These are phyloP conservation scores for Penicillium verhagenii DNA, from an alignment of 495 filamentous ascomycete genomes.

Conservation along the genomic window DNA sequence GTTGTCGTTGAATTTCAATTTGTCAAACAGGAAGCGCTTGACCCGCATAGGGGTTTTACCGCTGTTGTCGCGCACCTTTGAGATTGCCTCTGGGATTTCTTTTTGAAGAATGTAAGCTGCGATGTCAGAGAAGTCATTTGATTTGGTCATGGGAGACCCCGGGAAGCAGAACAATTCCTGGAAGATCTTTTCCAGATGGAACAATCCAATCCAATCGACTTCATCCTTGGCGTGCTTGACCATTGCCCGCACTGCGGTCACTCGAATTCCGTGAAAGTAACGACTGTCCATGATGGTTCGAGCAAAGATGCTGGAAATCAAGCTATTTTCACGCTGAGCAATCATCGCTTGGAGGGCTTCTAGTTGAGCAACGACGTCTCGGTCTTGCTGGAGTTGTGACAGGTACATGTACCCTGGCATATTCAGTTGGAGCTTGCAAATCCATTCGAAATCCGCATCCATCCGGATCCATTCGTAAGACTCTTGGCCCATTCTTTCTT, in stretches of 20 bases:
- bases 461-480: conserved; percentile 98
- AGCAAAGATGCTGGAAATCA: conserved; percentile 81
- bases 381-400: conserved; percentile 94
- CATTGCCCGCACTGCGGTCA: conserved; percentile 72
- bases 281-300: conserved; percentile 86
- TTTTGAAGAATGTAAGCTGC: conserved; percentile 78
- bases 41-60: conserved; percentile 74
- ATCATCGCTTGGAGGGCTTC: conserved; percentile 70
- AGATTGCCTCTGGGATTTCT: conserved; percentile 75
- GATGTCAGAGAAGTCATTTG: conserved; percentile 88
- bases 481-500: conserved; percentile 88
- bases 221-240: conserved; percentile 68
- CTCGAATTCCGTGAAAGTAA: conserved; percentile 91
- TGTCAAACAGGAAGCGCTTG: conserved; percentile 79
- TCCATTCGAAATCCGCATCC: conserved; percentile 98
- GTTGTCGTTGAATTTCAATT: conserved; percentile 92
- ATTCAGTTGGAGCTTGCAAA: conserved; percentile 72
- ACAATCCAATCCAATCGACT: conserved; percentile 74
- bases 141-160: conserved; percentile 67
- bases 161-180: conserved; percentile 83
- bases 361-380: conserved; percentile 92
- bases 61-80: conserved; percentile 69
- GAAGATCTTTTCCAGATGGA: conserved; percentile 80
- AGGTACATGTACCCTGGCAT: conserved; percentile 96
- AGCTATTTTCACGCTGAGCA: conserved; percentile 58